These are phyloP conservation scores for Trametes gibbosa DNA, from an alignment of 768 basidiomycete genomes.

Conservation along the genomic window DNA sequence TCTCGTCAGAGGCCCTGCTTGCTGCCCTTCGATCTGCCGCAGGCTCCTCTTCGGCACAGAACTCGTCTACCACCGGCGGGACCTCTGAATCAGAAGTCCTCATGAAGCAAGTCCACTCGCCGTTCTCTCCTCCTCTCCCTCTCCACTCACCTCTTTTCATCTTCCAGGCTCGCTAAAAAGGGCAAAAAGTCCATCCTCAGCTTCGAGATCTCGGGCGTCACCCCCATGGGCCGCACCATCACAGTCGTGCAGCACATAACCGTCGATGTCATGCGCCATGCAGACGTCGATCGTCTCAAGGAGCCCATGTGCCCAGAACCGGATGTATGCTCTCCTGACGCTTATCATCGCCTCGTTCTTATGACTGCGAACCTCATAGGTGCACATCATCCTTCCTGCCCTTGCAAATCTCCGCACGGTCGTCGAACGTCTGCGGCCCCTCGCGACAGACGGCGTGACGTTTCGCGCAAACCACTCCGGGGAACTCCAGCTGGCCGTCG, in stretches of 20 bases:
- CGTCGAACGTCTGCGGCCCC: conserved; percentile 66
- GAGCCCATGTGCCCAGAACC: conserved; percentile 88
- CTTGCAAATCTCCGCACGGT: conserved; percentile 75
- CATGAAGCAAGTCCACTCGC: conserved; percentile 46
- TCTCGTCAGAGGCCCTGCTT: conserved; percentile 72
- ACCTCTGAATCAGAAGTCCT: conserved; percentile 60
- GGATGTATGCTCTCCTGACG: conserved; percentile 49
- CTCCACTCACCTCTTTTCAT: background rate
- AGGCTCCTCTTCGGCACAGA: conserved; percentile 9
- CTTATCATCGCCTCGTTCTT: background rate
- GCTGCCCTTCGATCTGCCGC: conserved; percentile 62
- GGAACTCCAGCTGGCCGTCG: conserved; percentile 50
- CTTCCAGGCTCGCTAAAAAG: conserved; percentile 67
- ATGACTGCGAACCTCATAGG: conserved; percentile 37
- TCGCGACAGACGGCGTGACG: conserved; percentile 62
- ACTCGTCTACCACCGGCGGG: conserved; percentile 47
- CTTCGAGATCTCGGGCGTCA: conserved; percentile 70
- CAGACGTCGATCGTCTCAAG: conserved; percentile 65
- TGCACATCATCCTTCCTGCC: conserved; percentile 75
- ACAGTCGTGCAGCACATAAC: conserved; percentile 77
- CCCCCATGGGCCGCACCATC: conserved; percentile 60
- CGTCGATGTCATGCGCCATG: conserved; percentile 76
- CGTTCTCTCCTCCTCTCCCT: too few species aligned
- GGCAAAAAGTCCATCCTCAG: conserved; percentile 73
- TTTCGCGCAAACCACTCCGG: conserved; percentile 69